These are phyloP conservation scores for Colletotrichum simmondsii DNA, from an alignment of 2,329 filamentous ascomycete species.

Conservation along the genomic window DNA sequence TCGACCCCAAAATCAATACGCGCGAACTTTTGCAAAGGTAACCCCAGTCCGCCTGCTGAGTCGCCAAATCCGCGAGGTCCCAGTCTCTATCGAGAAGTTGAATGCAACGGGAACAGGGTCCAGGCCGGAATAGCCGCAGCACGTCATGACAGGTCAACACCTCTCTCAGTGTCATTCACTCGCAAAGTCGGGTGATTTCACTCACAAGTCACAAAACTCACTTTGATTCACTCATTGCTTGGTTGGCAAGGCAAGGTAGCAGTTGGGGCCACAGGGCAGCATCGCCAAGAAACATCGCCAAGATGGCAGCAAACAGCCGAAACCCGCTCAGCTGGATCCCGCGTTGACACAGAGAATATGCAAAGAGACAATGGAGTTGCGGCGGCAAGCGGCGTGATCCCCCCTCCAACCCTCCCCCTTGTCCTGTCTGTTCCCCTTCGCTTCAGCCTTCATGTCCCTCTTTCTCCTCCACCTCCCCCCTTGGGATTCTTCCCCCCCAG, in stretches of 20 bases:
- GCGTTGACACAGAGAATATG: slow-evolving; percentile 17
- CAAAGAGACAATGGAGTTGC: neutral
- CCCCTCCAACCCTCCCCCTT: neutral
- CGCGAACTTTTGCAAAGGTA: slow-evolving; percentile 25
- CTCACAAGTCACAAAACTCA: neutral
- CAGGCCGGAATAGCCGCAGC: slow-evolving; percentile 11
- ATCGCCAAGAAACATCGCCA: slow-evolving; percentile 10
- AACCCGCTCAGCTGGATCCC: slow-evolving; percentile 1
- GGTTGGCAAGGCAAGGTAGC: neutral
- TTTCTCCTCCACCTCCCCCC: neutral
- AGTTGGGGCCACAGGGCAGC: too few species aligned
- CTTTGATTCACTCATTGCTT: neutral
- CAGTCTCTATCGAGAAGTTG: neutral
- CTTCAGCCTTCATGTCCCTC: neutral
- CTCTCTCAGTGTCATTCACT: neutral
- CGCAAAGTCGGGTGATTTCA: neutral
- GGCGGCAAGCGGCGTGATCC: slow-evolving; percentile 1
- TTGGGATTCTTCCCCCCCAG: neutral
- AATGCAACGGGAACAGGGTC: slow-evolving; percentile 17
- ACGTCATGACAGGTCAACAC: slow-evolving; percentile 19
- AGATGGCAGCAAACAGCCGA: slow-evolving; percentile 24
- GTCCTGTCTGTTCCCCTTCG: neutral
- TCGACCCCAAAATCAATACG: neutral
- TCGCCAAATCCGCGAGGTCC: neutral
- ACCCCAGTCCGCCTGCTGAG: neutral